Base-by-base conservation (phyloP, 2,329 filamentous ascomycete genomes). In the Trichoderma sp. region DNA sequence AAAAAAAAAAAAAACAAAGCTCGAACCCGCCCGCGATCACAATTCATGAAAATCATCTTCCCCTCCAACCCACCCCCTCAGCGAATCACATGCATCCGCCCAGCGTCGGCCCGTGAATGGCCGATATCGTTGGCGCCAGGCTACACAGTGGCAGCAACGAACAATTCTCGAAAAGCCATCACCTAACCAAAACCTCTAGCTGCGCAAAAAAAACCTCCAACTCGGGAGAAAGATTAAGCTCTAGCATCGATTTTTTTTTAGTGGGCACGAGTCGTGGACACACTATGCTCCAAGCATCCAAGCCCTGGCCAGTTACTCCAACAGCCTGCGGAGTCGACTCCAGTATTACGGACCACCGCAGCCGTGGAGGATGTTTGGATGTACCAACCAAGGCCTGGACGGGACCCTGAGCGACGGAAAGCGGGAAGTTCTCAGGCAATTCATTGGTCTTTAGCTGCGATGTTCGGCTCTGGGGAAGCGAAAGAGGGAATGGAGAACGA, bases 101-200 rank as follows among this genome's bases (percentile, higher is more conserved):
- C 73, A 73, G 73, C 67, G 43, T 73, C 75, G 74, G 74, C 53
- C 73, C 74, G 73, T 70, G 69, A 32, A 67, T 43, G 59, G 59
- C 75, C 75, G 75, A 73, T 74, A 70, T 73, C 72, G 73, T 76
- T 50, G 13, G 36, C 13, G 34, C 36, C 55, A 32, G 20, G n/a
- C 28, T 30, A 23, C 32, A 53, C 59, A 55, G 39, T 71, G 36
- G 34, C 28, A 58, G 34, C 39, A 17, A 9, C 39, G 34, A 43
- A 26, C 39, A 43, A 34, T 55, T 11, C 12, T 17, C 8, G 36
- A 43, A 26, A 47, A 47, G 36, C 13, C 39, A 61, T 62, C 39
- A 32, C 43, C 66, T 62, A 69, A 69, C 66, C 66, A 62, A 53
- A 53, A 26, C 66, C 12, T 59, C n/a, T 61, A 68, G 66, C n/a